These are phyloP conservation scores for Colletotrichum sp. DNA, from an alignment of 2,329 filamentous ascomycete genomes.

Conservation along the genomic window DNA sequence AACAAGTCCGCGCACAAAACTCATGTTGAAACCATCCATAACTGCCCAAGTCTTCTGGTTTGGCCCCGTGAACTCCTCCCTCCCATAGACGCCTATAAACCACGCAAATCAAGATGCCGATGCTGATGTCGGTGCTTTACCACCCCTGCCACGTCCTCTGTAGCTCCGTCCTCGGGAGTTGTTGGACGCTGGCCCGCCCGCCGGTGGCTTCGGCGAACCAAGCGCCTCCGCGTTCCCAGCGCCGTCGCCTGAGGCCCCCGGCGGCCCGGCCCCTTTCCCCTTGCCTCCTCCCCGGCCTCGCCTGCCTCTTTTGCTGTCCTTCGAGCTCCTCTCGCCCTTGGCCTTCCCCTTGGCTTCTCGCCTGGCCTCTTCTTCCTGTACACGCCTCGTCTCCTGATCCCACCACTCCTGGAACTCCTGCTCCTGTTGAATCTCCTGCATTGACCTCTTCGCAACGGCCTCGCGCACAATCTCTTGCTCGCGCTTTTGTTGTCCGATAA, in stretches of 20 bases:
- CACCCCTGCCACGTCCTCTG: constrained; percentile 12
- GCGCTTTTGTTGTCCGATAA: constrained; percentile 83
- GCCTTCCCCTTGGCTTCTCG: constrained; percentile 47
- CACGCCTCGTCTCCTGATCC: constrained; percentile 81
- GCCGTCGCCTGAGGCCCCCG: not conserved
- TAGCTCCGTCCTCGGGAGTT: constrained; percentile 4
- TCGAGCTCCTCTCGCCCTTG: constrained; percentile 40
- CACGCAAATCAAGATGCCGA: not conserved
- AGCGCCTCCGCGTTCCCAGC: not conserved
- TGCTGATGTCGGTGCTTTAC: constrained; percentile 4
- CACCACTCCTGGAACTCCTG: constrained; percentile 98
- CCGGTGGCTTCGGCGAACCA: not conserved
- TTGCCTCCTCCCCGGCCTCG: constrained; percentile 29
- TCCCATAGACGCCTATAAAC: not conserved
- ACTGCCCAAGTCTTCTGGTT: not conserved
- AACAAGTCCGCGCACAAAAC: not conserved
- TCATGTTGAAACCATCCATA: not conserved
- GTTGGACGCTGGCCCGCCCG: not conserved
- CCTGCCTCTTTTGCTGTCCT: constrained; percentile 10
- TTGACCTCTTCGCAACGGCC: constrained; percentile 83
- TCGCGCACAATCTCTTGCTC: constrained; percentile 86
- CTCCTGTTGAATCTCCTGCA: constrained; percentile 95
- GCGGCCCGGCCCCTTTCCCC: not conserved
- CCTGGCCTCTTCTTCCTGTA: constrained; percentile 66
- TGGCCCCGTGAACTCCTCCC: not conserved